Base-by-base conservation (phyloP, 73 alveolate genomes). In the Stentor coeruleus region DNA sequence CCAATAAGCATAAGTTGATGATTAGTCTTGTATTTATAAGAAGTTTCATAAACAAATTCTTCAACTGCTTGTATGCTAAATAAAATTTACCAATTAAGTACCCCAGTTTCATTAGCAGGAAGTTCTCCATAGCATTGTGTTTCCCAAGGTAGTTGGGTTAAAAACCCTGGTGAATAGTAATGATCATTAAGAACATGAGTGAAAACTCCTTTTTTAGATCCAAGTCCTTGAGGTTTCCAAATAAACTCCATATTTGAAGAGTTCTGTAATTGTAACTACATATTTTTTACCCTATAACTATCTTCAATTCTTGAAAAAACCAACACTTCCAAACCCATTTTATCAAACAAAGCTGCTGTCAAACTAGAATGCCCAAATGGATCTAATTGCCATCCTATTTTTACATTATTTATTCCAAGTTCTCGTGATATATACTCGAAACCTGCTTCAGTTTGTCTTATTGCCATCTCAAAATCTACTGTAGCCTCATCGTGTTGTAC, bases 401-500 rank as follows among this genome's bases (percentile, higher is more conserved):
- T 91, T 20, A 66, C 42, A 28, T 97, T 97, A 31, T 87, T 87
- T 35, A 87, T 74, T 41, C 83, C 91, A 76, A 95, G 89, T 57
- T 86, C 92, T 58, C 92, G 91, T 77, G 81, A 40, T 59, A 95
- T 83, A 81, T 87, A 93, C 37, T 88, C 81, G 75, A 89, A 95
- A 6, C 99, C 99, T 3, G 86, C 82, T 72, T 89, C 83, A 94
- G 93, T 92, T 82, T 95, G 90, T 80, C 91, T 88, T 55, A 95
- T 91, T 33, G 92, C 73, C 58, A 93, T 96, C 42, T 93, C 97
- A 82, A 87, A 93, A 90, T 94, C 91, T 28, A 96, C 84, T 37
- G 93, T 83, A 1, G 99, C 99, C 85, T 95, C 99, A 80, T 95
- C 99, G 82, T 91, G 90, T 97, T 91, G 93, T 59, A 89, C 88